Base-by-base conservation (phyloP, 257 asterid genomes). In the Capsicum baccatum region DNA sequence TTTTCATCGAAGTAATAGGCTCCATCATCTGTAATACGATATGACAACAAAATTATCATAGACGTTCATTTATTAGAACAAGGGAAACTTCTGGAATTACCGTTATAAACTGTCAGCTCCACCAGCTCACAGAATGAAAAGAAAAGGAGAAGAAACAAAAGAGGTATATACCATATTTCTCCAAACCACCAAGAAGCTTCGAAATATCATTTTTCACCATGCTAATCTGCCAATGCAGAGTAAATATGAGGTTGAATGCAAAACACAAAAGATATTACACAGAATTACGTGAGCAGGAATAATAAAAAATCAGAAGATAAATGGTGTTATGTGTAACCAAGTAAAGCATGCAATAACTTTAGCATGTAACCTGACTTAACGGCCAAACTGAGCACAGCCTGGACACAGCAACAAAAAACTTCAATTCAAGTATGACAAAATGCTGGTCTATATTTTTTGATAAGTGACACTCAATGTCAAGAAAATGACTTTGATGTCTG, bases 1-100 rank as follows among this genome's bases (percentile, higher is more conserved):
- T 94, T 95, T 88, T 95, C 98, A 86, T 93, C 97, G 70, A 97
- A 97, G 94, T 91, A 95, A 91, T 87, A 94, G 78, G 97, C 85
- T 60, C 99, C 99, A 79, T 97, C 97, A 79, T 95, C 99, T 97
- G 84, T 67, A 85, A 83, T 67, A 85, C 47, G 79, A 78, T 67
- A 85, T 44, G 55, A 83, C 50, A 83, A 69, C 21, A 68, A 55
- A 55, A 15, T 39, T 69, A 39, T 69, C 33, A 69, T 39, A 39
- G 79, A 42, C 9, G 33, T 39, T 26, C 81, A 54, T 54, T 78
- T 78, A 26, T 78, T 1, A 26, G 79, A 56, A 57, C 10, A 14
- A 16, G 19, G 82, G 66, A 56, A 57, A 44, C 70, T 69, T 58
- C 13, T 33, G 59, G 35, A 79, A 62, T 55, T 35, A 66, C 33